Evolutionary conservation across 495 filamentous ascomycete species (phyloP), one percentile per base, ranked within the genome.

Genomic region (Aspergillus hancockii): DNA sequence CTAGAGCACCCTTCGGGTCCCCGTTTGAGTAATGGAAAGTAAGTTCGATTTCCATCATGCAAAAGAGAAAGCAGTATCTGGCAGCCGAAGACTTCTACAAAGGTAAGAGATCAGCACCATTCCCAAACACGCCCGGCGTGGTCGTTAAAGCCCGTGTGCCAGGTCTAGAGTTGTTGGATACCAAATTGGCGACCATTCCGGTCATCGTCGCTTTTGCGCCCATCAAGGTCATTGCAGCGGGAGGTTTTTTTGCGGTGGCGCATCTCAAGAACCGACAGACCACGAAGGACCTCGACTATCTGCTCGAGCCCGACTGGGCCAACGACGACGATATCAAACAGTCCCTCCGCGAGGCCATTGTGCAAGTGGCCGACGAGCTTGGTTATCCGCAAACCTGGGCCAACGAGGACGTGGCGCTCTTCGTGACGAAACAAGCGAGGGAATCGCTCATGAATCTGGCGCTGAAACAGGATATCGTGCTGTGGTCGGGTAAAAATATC

Each of bases 171-270:
- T 66, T 54, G 6, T 61, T 72, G 8, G 71, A 74, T 43, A 25
- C 34, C 12, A 65, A 65, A 36, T 71, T 74, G 64, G 63, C 67
- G 23, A 49, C 46, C 6, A 54, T 65, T 57, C 52, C 57, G 25
- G 67, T 68, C 67, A 61, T 72, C 21, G 43, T 63, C 12, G 70
- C 71, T 7, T 74, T 74, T 54, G 71, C 67, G 0, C 71, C 71
- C 3, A 74, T 74, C 41, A 61, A 49, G n/a, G 28, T 74, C 5
- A 61, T 74, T 49, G 38, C 61, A 4, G 63, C 71, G 0, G 68
- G 71, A 0, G 70, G 71, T 0, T 74, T 72, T 46, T 61, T 74
- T 12, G 69, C 70, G 0, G 63, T 68, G 4, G 59, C 58, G 3
- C 66, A 63, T 43, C 59, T 72, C 31, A 58, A 63, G 10, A 69